Base-by-base conservation (phyloP, 2,329 filamentous ascomycete genomes). In the Penicillium sp. region DNA sequence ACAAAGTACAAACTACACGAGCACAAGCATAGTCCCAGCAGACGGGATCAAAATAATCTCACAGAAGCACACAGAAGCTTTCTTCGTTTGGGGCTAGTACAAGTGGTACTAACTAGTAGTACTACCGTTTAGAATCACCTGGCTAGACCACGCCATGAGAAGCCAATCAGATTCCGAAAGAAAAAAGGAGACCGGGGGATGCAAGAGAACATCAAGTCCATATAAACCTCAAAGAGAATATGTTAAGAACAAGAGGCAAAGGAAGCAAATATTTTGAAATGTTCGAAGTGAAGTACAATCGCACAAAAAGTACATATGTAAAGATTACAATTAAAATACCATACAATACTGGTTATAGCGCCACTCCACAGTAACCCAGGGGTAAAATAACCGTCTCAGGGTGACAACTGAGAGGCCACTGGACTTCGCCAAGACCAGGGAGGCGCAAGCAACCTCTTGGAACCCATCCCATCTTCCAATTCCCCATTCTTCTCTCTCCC, bases 371-470 rank as follows among this genome's bases (percentile, higher is more conserved):
- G 57, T 56, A 58, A 43, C 50, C 50, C 42, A 39, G 56, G 56
- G 59, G 53, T 57, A 64, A 67, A 66, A 58, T 63, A 68, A 65
- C 69, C 59, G 61, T 66, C 57, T 58, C 53, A 45, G 56, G 47
- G 58, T 64, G 57, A 67, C 64, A 57, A 57, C 61, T 22, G 32
- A 51, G 49, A 51, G 49, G 49, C 38, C 49, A 51, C 37, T 8
- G 22, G 49, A 51, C 49, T 44, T 34, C 29, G 49, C 39, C 49
- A 51, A 51, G 49, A 51, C 57, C 58, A 62, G 56, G 59, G 49
- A 57, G 47, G 53, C 58, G 56, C 50, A 62, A 64, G 69, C 68
- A 60, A 58, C 59, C 66, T 66, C 65, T 66, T 63, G 67, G 67
- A 58, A 58, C 59, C 66, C 69, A 66, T 66, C 63, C 50, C 57